Conservation (phyloP, 352 stramenopile species). For the Globisporangium middletonii region DNA sequence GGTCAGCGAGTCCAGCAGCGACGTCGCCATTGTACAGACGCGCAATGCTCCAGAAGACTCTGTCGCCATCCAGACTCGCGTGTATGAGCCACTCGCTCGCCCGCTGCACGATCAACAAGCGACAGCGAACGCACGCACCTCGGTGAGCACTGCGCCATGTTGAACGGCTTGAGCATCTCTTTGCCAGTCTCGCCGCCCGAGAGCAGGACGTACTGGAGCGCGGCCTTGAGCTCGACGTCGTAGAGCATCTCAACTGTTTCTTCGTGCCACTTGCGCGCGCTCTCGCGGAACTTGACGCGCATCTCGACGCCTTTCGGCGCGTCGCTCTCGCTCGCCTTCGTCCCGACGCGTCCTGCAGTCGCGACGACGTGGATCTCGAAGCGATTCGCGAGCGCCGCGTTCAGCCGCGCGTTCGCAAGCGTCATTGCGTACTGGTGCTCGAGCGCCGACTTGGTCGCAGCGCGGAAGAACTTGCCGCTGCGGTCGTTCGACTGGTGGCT, state of each 20-base stretch:
- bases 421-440: slow-evolving; percentile 78
- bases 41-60: slow-evolving; percentile 84
- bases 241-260: slow-evolving; percentile 68
- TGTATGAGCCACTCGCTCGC: not conserved
- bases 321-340: not conserved
- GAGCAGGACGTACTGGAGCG: slow-evolving; percentile 81
- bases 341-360: slow-evolving; percentile 18
- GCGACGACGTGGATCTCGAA: slow-evolving; percentile 52
- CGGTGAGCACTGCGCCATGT: slow-evolving; percentile 83
- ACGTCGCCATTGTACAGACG: slow-evolving; percentile 74
- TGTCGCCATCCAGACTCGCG: slow-evolving; percentile 8
- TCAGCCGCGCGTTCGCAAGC: slow-evolving; percentile 64
- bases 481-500: slow-evolving; percentile 45
- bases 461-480: slow-evolving; percentile 73
- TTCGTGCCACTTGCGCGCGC: slow-evolving; percentile 75
- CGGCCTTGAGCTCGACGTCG: slow-evolving; percentile 53
- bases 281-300: slow-evolving; percentile 72
- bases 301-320: slow-evolving; percentile 28
- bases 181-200: slow-evolving; percentile 68
- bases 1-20: slow-evolving; percentile 43
- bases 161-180: slow-evolving; percentile 89
- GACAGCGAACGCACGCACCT: slow-evolving; percentile 22
- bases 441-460: slow-evolving; percentile 66
- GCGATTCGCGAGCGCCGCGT: slow-evolving; percentile 48
- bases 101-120: not conserved